Conservation (phyloP, 2,329 filamentous ascomycete species). For the Fusarium heterosporum region DNA sequence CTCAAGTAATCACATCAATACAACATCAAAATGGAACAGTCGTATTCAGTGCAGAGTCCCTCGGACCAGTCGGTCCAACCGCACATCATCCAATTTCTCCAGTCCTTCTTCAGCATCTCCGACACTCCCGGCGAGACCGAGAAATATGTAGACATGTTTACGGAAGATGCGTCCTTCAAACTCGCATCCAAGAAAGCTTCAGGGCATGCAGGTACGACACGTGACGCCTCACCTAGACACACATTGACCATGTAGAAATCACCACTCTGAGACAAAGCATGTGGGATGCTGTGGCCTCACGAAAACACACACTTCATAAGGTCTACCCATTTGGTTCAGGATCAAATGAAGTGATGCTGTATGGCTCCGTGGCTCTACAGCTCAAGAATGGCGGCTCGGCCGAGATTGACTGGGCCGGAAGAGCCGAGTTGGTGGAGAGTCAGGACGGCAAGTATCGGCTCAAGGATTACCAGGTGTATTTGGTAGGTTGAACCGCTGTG, state of each 20-base stretch:
- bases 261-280: slow-evolving; percentile 29
- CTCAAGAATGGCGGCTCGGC: slow-evolving; percentile 34
- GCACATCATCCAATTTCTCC: slow-evolving; percentile 27
- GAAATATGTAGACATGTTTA: slow-evolving; percentile 34
- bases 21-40: slow-evolving; percentile 17
- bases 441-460: slow-evolving; percentile 35
- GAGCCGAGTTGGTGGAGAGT: slow-evolving; percentile 22
- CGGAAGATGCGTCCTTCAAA: slow-evolving; percentile 27
- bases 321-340: slow-evolving; percentile 27
- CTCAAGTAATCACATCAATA: not conserved
- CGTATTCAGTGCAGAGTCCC: slow-evolving; percentile 29
- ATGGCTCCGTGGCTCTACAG: slow-evolving; percentile 31
- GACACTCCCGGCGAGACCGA: slow-evolving; percentile 33
- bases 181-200: slow-evolving; percentile 32
- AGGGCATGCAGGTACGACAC: slow-evolving; percentile 17
- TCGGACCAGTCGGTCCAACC: slow-evolving; percentile 26
- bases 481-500: slow-evolving; percentile 6
- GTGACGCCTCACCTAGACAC: accelerated
- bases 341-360: slow-evolving; percentile 32
- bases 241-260: slow-evolving; percentile 26
- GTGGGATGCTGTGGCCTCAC: slow-evolving; percentile 37
- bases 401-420: slow-evolving; percentile 36
- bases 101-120: slow-evolving; percentile 27
- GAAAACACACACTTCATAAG: slow-evolving; percentile 31
- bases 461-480: slow-evolving; percentile 36